Evolutionary conservation across 345 rosid species (phyloP).

Genomic region (Reutealis trisperma): DNA sequence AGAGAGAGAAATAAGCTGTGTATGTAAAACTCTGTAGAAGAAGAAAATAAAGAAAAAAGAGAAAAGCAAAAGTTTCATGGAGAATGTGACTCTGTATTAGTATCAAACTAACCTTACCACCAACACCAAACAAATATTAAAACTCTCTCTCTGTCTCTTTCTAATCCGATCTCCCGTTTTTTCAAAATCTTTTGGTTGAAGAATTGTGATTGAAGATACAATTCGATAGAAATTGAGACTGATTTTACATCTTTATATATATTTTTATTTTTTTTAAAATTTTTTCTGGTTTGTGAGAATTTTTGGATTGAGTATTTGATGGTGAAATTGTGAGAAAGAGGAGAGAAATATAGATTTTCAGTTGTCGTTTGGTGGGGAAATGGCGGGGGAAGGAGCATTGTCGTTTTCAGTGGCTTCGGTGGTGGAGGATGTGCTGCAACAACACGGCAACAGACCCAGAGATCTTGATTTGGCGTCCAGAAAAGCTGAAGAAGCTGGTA

Average conservation of each 20-base stretch:
- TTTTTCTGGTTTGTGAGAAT: neutral
- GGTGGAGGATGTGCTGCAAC: slow-evolving; percentile 70
- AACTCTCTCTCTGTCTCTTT: slow-evolving; percentile 1
- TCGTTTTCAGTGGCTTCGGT: slow-evolving; percentile 62
- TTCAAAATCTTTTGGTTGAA: neutral
- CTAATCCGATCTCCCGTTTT: slow-evolving; percentile 8
- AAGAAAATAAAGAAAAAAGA: slow-evolving; percentile 6
- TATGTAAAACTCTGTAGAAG: neutral
- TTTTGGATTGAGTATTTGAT: slow-evolving; percentile 4
- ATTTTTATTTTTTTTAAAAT: neutral
- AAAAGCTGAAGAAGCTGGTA: slow-evolving; percentile 77
- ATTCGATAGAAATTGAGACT: neutral
- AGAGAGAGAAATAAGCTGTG: neutral
- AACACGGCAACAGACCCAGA: slow-evolving; percentile 51
- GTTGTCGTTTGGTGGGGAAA: slow-evolving; percentile 17
- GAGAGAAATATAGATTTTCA: neutral
- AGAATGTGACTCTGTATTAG: slow-evolving; percentile 33
- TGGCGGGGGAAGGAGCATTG: slow-evolving; percentile 48
- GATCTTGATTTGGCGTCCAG: slow-evolving; percentile 65
- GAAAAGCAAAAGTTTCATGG: slow-evolving; percentile 34
- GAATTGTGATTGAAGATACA: neutral
- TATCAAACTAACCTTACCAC: slow-evolving; percentile 22
- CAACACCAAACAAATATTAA: slow-evolving; percentile 1
- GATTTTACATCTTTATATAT: neutral
- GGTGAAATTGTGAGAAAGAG: slow-evolving; percentile 4